These are phyloP conservation scores for Ocimum tenuiflorum DNA, from an alignment of 257 asterid species.

Conservation along the genomic window DNA sequence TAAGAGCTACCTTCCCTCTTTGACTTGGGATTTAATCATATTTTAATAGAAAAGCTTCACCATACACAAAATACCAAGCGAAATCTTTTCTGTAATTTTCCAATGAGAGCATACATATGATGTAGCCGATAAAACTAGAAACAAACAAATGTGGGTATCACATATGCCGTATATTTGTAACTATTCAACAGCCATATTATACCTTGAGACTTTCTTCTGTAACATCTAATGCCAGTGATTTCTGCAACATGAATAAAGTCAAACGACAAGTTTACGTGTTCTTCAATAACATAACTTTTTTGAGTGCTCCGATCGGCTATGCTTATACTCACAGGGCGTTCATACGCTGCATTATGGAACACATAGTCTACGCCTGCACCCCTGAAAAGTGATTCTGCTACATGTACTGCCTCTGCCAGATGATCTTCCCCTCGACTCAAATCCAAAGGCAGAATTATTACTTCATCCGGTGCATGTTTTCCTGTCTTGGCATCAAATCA, in stretches of 20 bases:
- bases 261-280: constrained; percentile 24
- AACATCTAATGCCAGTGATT: constrained; percentile 70
- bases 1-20: not conserved
- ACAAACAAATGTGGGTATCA: not conserved
- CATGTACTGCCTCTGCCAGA: constrained; percentile 58
- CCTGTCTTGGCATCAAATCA: constrained; percentile 43
- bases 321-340: constrained; percentile 76
- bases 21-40: not conserved
- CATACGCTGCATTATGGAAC: constrained; percentile 96
- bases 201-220: constrained; percentile 90
- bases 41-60: not conserved
- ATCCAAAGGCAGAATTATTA: constrained; percentile 78
- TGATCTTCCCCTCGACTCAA: constrained; percentile 66
- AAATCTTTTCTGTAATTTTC: not conserved
- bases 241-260: constrained; percentile 56
- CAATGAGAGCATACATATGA: not conserved
- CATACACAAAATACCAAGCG: not conserved
- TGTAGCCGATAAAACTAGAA: not conserved
- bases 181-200: constrained; percentile 22
- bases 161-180: constrained; percentile 3
- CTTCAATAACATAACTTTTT: not conserved
- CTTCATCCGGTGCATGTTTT: constrained; percentile 74
- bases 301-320: not conserved
- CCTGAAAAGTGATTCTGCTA: constrained; percentile 68
- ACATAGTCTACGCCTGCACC: constrained; percentile 93